phyloP scores from a whole-genome alignment of 1,139 yeast genomes.

The Hyphopichia buzzinii region DNA sequence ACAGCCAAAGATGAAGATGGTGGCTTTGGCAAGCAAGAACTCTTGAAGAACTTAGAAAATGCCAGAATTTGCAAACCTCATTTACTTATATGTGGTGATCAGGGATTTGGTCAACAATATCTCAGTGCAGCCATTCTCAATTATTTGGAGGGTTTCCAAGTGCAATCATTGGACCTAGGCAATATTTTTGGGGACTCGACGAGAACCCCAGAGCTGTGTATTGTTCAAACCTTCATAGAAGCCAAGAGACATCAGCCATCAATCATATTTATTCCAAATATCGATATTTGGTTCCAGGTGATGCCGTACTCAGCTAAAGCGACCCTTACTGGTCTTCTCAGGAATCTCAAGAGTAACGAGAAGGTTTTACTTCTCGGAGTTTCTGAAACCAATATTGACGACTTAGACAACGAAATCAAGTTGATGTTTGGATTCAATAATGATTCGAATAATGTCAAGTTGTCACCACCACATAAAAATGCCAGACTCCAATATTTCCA shows the following conservation, averaged over 20 bases:
- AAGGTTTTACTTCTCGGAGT: conserved; percentile 75
- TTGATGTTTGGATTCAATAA: conserved; percentile 52
- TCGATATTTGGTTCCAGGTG: conserved; percentile 73
- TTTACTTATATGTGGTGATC: conserved; percentile 65
- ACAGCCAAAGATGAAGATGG: conserved; percentile 57
- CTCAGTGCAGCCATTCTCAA: conserved; percentile 80
- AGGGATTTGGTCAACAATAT: conserved; percentile 90
- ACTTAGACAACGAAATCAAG: conserved; percentile 37
- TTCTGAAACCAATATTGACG: conserved; percentile 47
- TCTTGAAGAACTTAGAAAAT: conserved; percentile 54
- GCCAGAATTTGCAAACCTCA: conserved; percentile 83
- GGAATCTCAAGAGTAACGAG: conserved; percentile 70
- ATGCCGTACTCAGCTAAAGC: conserved; percentile 69
- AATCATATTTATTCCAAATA: conserved; percentile 77
- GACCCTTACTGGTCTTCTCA: conserved; percentile 66
- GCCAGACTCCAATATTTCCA: conserved; percentile 54
- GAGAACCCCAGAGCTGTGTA: conserved; percentile 77
- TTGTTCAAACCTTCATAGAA: conserved; percentile 83
- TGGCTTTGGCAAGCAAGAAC: conserved; percentile 68
- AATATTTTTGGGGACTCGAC: conserved; percentile 77
- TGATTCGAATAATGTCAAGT: conserved; percentile 44
- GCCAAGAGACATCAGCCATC: conserved; percentile 91
- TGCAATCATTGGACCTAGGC: conserved; percentile 82
- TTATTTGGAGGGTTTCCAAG: conserved; percentile 84
- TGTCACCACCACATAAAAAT: conserved; percentile 40